phyloP scores from a whole-genome alignment of 2,329 filamentous ascomycete species.

The Colletotrichum tamarilloi region DNA sequence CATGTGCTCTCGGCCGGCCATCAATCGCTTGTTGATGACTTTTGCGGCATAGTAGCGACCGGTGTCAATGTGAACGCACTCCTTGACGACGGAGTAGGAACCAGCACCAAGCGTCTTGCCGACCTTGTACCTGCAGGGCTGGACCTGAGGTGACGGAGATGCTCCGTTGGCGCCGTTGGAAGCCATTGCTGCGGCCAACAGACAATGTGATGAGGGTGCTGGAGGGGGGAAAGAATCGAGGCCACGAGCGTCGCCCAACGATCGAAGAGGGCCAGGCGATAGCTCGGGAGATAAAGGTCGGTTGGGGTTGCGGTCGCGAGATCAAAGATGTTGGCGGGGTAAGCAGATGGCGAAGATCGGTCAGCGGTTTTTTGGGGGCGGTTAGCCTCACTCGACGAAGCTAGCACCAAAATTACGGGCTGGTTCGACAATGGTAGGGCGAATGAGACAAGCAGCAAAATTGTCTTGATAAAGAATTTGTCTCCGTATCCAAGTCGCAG shows the following conservation, averaged over 20 bases:
- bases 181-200: conserved; percentile 24
- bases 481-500: background rate
- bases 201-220: background rate
- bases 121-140: conserved; percentile 98
- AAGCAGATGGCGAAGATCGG: conserved; percentile 17
- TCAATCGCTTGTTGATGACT: conserved; percentile 98
- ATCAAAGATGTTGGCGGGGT: conserved; percentile 28
- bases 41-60: conserved; percentile 98
- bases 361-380: conserved; percentile 5
- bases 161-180: conserved; percentile 35
- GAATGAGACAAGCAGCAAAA: background rate
- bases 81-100: conserved; percentile 98
- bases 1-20: conserved; percentile 99
- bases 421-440: background rate
- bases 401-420: background rate
- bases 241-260: conserved; percentile 10
- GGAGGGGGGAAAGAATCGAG: background rate
- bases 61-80: conserved; percentile 98
- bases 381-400: conserved; percentile 3
- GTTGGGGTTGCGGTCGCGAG: conserved; percentile 6
- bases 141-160: conserved; percentile 71
- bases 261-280: conserved; percentile 10
- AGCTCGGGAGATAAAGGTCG: background rate
- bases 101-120: conserved; percentile 97
- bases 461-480: background rate